phyloP scores from a whole-genome alignment of 2,329 filamentous ascomycete genomes.

The Pyrenophora seminiperda region DNA sequence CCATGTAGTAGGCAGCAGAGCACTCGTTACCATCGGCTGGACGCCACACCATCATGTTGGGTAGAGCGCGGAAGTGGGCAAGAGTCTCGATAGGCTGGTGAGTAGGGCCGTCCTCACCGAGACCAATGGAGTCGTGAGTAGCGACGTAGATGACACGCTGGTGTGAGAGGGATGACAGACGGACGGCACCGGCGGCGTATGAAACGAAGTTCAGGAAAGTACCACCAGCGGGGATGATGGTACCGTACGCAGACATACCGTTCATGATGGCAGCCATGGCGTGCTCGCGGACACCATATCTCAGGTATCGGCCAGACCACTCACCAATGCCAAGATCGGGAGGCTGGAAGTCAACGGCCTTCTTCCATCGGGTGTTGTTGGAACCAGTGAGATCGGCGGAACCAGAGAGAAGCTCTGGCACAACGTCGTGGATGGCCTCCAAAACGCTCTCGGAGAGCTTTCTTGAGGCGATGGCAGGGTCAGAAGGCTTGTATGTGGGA shows the following conservation, averaged over 20 bases:
- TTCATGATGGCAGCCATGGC: slow-evolving; percentile 93
- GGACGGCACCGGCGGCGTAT: slow-evolving; percentile 92
- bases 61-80: slow-evolving; percentile 96
- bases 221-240: slow-evolving; percentile 88
- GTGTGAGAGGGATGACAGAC: slow-evolving; percentile 89
- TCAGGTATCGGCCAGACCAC: slow-evolving; percentile 88
- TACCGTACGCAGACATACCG: slow-evolving; percentile 93
- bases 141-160: slow-evolving; percentile 93
- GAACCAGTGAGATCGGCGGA: slow-evolving; percentile 98
- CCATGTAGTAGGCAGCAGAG: slow-evolving; percentile 95
- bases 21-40: slow-evolving; percentile 98
- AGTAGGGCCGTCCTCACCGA: slow-evolving; percentile 97
- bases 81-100: slow-evolving; percentile 99
- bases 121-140: slow-evolving; percentile 98
- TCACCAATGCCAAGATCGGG: slow-evolving; percentile 83
- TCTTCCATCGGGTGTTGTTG: slow-evolving; percentile 99
- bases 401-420: slow-evolving; percentile 93
- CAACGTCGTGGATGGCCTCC: slow-evolving; percentile 77
- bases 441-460: slow-evolving; percentile 97
- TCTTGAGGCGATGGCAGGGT: slow-evolving; percentile 85
- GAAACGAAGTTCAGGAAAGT: slow-evolving; percentile 99
- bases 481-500: slow-evolving; percentile 85
- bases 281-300: slow-evolving; percentile 91
- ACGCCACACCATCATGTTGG: slow-evolving; percentile 99
- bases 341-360: slow-evolving; percentile 95